Evolutionary conservation across 192 early-diverging fungal species (phyloP), one percentile per base, ranked within the genome.

Genomic region (Entomortierella lignicola): DNA sequence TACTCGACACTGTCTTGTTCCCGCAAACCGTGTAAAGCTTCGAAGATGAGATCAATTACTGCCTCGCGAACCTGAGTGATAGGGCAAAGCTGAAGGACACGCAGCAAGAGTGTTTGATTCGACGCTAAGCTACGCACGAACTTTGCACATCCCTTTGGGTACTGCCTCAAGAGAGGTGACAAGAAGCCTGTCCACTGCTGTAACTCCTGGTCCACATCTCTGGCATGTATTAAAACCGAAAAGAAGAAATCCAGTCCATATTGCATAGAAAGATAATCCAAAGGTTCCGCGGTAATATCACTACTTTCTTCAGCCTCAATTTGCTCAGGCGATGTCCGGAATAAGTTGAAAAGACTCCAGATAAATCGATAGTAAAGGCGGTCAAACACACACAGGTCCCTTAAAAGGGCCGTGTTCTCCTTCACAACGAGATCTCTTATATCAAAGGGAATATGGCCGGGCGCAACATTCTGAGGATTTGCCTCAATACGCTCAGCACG

Each of bases 21-120:
- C 5, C 74, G 69, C 21, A 85, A 71, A 29, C 59, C 55, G 32
- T 52, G 59, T 4, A 85, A 63, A 4, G 68, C 81, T 20, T 74
- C 75, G 23, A 52, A 68, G 23, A 80, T 72, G n/a, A 85, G 60
- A 21, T 79, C 81, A 42, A 85, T 61, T 23, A 85, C 65, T 26
- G 81, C 80, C 39, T 85, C 83, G 25, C 81, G 65, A 20, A 82
- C 81, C 26, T 85, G 81, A 32, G 60, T 81, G 27, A 85, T 72
- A 23, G 74, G 81, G 34, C 83, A 85, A 11, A 52, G 39, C 37
- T 82, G 48, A 17, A 85, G 63, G 10, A 85, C 56, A 26, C 55
- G 71, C 55, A 61, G 63, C 21, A 82, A 23, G 3, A 70, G 67
- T 10, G 52, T 54, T 2, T 60, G 63, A 39, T 60, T 62, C 25